These are phyloP conservation scores for Microcos paniculata DNA, from an alignment of 345 rosid genomes.

Conservation along the genomic window DNA sequence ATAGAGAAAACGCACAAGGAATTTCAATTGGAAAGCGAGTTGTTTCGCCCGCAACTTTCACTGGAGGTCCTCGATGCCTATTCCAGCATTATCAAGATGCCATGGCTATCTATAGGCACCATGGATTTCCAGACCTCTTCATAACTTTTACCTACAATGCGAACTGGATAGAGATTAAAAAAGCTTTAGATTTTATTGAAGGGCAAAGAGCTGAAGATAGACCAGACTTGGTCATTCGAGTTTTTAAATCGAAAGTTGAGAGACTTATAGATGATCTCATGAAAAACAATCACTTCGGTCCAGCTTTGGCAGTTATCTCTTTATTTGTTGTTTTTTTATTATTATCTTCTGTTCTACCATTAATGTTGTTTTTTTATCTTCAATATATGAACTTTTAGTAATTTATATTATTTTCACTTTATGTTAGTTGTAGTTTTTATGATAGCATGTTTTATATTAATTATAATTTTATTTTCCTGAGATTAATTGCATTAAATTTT, in stretches of 20 bases:
- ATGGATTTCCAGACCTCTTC: not conserved
- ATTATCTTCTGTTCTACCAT: rapidly evolving
- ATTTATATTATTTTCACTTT: too few species aligned
- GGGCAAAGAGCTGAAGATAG: not conserved
- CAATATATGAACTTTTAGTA: too few species aligned
- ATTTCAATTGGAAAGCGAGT: not conserved
- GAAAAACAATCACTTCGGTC: not conserved
- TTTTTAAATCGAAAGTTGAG: not conserved
- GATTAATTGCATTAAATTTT: rapidly evolving
- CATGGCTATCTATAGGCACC: not conserved
- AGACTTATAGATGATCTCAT: not conserved
- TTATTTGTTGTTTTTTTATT: too few species aligned
- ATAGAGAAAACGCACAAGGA: not conserved
- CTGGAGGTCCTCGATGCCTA: not conserved
- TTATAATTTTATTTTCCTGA: too few species aligned
- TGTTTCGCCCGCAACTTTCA: not conserved
- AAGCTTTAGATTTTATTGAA: not conserved
- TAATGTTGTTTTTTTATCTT: too few species aligned
- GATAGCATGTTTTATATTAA: too few species aligned
- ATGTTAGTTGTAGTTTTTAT: too few species aligned
- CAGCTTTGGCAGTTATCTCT: not conserved
- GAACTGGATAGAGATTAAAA: not conserved
- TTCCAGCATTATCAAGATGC: not conserved
- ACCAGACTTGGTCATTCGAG: not conserved
- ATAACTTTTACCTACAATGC: not conserved